Conservation (phyloP, 148 eudicot genomes). For the Chenopodium album region DNA sequence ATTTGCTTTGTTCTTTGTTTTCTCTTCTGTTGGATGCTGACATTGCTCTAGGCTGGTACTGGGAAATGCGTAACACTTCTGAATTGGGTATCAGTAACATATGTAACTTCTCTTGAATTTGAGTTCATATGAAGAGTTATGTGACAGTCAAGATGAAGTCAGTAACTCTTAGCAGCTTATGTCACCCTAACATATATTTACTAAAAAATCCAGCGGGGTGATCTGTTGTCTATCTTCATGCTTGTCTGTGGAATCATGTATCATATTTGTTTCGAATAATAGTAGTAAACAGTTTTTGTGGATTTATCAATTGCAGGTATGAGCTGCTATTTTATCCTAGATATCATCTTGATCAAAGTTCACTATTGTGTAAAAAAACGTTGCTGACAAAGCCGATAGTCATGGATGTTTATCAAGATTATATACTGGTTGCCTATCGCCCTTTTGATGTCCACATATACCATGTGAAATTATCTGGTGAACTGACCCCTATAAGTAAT, state of each 20-base stretch:
- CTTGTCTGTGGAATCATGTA: background rate
- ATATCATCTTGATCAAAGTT: constrained; percentile 99
- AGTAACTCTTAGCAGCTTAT: background rate
- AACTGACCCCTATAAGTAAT: constrained; percentile 73
- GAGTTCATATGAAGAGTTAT: background rate
- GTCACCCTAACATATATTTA: background rate
- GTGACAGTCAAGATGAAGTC: background rate
- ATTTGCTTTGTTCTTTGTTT: background rate
- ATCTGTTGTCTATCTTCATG: background rate
- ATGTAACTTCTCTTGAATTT: background rate
- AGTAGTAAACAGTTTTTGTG: background rate
- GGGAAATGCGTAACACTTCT: background rate
- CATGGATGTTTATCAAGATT: constrained; percentile 92
- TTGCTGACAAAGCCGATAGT: constrained; percentile 88
- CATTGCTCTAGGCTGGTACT: background rate
- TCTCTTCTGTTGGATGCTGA: background rate
- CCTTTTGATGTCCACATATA: constrained; percentile 93
- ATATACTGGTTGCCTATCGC: constrained; percentile 83
- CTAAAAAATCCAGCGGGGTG: background rate
- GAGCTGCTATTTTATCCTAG: constrained; percentile 96
- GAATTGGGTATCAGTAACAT: background rate
- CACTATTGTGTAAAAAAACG: constrained; percentile 72
- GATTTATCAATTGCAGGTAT: constrained; percentile 58
- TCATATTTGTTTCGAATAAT: background rate
- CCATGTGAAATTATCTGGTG: constrained; percentile 82